Evolutionary conservation across 2,329 filamentous ascomycete genomes (phyloP).

Genomic region (Aspergillus persii): DNA sequence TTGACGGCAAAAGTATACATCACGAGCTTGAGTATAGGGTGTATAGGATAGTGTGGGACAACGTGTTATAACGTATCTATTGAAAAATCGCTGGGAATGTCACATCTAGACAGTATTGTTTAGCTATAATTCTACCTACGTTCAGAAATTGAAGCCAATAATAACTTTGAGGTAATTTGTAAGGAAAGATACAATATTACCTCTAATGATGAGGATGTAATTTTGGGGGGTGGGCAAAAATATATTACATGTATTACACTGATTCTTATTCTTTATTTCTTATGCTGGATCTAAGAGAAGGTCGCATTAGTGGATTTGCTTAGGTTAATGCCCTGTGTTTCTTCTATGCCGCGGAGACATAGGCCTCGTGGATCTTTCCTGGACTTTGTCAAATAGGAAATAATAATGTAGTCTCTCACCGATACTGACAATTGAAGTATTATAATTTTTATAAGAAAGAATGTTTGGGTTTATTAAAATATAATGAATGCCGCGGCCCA

Average conservation of each 20-base stretch:
- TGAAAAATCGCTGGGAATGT: no score
- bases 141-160: no score
- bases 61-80: no score
- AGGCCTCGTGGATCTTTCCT: not conserved
- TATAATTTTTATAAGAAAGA: not conserved
- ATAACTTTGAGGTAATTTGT: no score
- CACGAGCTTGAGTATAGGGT: no score
- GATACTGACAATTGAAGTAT: not conserved
- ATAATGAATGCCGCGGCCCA: not conserved
- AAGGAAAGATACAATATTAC: no score
- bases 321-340: not conserved
- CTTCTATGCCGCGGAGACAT: not conserved
- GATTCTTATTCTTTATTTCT: not conserved
- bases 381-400: not conserved
- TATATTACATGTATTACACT: not conserved
- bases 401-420: not conserved
- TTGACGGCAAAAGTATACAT: not conserved
- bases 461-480: not conserved
- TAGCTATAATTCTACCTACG: no score
- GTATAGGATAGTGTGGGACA: no score
- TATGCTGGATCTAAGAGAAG: not conserved
- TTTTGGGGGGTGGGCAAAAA: not conserved
- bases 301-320: not conserved
- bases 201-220: not conserved
- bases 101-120: no score